phyloP scores from a whole-genome alignment of 2,329 filamentous ascomycete genomes.

The Phymatotrichopsis omnivora region DNA sequence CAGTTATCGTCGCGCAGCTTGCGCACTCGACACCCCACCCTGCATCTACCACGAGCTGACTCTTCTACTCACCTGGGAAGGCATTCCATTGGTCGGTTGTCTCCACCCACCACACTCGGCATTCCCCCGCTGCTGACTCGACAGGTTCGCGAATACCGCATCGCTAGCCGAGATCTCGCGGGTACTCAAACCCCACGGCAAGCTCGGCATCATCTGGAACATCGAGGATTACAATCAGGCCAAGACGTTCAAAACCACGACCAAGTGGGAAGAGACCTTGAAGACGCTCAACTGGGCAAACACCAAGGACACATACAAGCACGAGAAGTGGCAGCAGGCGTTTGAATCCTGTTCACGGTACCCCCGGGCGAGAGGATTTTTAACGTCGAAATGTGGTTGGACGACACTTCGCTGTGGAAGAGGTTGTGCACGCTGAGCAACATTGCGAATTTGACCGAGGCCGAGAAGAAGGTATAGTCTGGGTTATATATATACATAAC shows the following conservation, averaged over 20 bases:
- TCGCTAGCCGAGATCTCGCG: conserved; percentile 57
- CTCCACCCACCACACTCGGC: too few species aligned
- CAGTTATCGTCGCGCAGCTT: conserved; percentile 59
- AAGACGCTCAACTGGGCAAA: conserved; percentile 43
- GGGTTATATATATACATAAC: not conserved
- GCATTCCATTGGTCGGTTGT: conserved; percentile 43
- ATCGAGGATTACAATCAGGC: conserved; percentile 53
- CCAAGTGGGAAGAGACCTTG: conserved; percentile 52
- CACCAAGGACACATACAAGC: conserved; percentile 49
- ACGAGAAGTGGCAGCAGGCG: conserved; percentile 52
- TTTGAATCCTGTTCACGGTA: conserved; percentile 56
- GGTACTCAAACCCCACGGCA: conserved; percentile 50
- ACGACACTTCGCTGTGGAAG: conserved; percentile 51
- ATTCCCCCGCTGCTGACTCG: not conserved
- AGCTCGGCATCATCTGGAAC: conserved; percentile 63
- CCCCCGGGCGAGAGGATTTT: conserved; percentile 50
- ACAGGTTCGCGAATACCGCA: conserved; percentile 56
- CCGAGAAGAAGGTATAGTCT: conserved; percentile 39
- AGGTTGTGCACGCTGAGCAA: conserved; percentile 58
- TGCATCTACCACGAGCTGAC: not conserved
- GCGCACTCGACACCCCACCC: conserved; percentile 34
- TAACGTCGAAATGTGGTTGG: conserved; percentile 49
- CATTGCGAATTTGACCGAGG: conserved; percentile 48
- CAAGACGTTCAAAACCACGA: conserved; percentile 31
- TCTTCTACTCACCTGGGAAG: conserved; percentile 26